These are phyloP conservation scores for Trametes elegans DNA, from an alignment of 768 basidiomycete species.

Conservation along the genomic window DNA sequence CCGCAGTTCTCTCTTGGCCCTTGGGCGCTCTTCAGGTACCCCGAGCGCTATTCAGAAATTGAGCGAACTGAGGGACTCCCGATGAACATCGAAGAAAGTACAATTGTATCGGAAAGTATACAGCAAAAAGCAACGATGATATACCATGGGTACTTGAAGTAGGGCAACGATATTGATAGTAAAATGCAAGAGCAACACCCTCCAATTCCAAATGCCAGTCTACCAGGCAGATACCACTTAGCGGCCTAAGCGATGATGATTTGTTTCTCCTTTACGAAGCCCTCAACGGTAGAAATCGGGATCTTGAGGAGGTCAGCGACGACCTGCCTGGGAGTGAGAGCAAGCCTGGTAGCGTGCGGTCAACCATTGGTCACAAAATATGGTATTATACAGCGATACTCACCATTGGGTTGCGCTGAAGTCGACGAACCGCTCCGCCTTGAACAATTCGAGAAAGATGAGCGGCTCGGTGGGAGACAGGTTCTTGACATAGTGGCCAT, in stretches of 20 bases:
- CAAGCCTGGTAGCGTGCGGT: conserved; percentile 16
- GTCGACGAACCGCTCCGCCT: conserved; percentile 25
- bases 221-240: neutral
- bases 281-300: conserved; percentile 13
- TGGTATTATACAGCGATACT: neutral
- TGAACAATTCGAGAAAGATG: conserved; percentile 29
- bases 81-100: too few relatives aligned
- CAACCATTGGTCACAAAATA: neutral
- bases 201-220: neutral
- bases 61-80: too few relatives aligned
- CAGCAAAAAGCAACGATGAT: too few relatives aligned
- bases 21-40: too few relatives aligned
- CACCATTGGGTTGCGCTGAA: conserved; percentile 28
- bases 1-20: too few relatives aligned
- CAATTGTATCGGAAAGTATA: too few relatives aligned
- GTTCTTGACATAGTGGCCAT: conserved; percentile 29
- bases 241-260: conserved; percentile 16
- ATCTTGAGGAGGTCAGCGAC: conserved; percentile 27
- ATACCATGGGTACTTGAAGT: too few relatives aligned
- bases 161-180: too few relatives aligned
- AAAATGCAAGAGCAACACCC: too few relatives aligned
- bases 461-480: conserved; percentile 28
- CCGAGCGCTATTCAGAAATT: too few relatives aligned
- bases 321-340: conserved; percentile 25
- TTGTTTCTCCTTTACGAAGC: conserved; percentile 25